Conservation (phyloP, 2,329 filamentous ascomycete species). For the Lachnellula occidentalis region DNA sequence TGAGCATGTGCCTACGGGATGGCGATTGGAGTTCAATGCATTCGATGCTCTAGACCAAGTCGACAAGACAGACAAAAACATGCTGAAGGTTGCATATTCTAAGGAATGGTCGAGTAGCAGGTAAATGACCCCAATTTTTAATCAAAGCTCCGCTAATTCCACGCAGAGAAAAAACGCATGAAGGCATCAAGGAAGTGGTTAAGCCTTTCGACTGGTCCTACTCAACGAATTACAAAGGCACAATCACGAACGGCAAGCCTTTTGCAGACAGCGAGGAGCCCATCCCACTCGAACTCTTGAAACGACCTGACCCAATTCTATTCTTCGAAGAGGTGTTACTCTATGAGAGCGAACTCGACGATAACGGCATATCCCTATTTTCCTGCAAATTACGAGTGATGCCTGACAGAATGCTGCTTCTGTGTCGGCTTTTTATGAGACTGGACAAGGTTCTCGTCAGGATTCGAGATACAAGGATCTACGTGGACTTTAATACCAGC, state of each 20-base stretch:
- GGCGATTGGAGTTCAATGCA: conserved; percentile 76
- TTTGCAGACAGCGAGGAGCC: conserved; percentile 30
- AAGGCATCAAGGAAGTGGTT: conserved; percentile 87
- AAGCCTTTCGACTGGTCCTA: conserved; percentile 99
- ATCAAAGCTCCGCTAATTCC: conserved; percentile 8
- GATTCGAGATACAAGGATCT: conserved; percentile 84
- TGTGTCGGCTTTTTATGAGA: conserved; percentile 85
- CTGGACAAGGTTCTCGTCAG: conserved; percentile 85
- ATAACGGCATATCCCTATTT: conserved; percentile 89
- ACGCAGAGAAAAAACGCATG: conserved; percentile 69
- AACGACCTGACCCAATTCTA: conserved; percentile 83
- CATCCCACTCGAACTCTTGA: conserved; percentile 83
- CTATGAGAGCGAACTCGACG: conserved; percentile 95
- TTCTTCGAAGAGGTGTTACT: conserved; percentile 96
- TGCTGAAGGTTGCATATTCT: conserved; percentile 92
- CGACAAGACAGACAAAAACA: conserved; percentile 85
- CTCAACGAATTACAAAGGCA: conserved; percentile 80
- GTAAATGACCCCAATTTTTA: conserved; percentile 9
- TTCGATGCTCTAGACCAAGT: conserved; percentile 84
- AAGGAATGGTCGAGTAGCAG: conserved; percentile 65
- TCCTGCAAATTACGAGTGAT: conserved; percentile 92
- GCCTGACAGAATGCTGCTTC: conserved; percentile 77
- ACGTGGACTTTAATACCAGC: conserved; percentile 77
- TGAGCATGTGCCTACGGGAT: conserved; percentile 67
- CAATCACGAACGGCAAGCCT: conserved; percentile 38